Evolutionary conservation across 2,329 filamentous ascomycete genomes (phyloP), one percentile per base, ranked within the genome.

Genomic region (Calonectria fujianensis): DNA sequence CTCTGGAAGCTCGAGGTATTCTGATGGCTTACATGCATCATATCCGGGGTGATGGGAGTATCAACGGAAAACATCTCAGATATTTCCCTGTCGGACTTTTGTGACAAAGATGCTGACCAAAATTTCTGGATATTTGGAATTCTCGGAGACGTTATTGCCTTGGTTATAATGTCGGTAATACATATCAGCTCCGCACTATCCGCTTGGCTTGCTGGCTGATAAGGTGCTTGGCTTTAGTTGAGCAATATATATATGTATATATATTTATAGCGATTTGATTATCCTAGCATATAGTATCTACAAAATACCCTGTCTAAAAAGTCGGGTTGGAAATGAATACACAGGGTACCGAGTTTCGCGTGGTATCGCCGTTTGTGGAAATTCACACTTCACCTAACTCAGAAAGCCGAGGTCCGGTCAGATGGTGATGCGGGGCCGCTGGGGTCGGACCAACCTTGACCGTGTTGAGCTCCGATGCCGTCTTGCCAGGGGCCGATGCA

Each of bases 351-450:
- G 57, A 29, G 16, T 29, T 63, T 29, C 41, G 72, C 32, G 8
- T 70, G 32, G 29, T 37, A 45, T 70, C 9, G 24, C 59, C 61
- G 14, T 32, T 65, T 45, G 6, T 32, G 61, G 68, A 74, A 61
- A 39, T 63, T 31, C 20, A 32, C 24, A 57, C 45, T 50, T 59
- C 61, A 27, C 57, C n/a, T 24, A 45, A 27, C 31, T 32, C 6
- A 39, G 29, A 57, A 71, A 69, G 69, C 69, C 69, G 72, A 71
- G 72, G 72, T 71, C 59, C 52, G 54, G 37, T 45, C 63, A 50
- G 52, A 70, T 65, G 57, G 27, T 70, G 61, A 74, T 70, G 72
- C 72, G 72, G 72, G 72, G 72, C 66, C 63, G 52, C 50, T 69
- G 50, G 51, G 41, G 27, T 74, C 72, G 61, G 72, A 51, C n/a